Percentiles rank a stretch among this genome's conserved stretches.
Evolutionary conservation across 169 alveolate genomes (phyloP).

Genomic region (Cryptosporidium andersoni): DNA sequence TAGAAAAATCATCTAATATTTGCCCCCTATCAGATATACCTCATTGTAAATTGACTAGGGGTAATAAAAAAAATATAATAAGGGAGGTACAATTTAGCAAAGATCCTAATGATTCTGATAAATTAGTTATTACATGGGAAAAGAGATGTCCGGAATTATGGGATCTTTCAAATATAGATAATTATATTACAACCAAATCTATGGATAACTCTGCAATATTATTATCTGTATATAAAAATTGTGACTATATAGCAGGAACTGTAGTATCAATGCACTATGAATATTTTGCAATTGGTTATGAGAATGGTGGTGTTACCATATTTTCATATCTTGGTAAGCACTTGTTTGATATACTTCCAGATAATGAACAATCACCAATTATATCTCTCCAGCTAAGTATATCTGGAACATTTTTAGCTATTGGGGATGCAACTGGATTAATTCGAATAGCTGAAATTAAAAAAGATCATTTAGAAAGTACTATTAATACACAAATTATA

Average conservation of each 20-base stretch:
- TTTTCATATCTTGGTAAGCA: slow-evolving; percentile 42
- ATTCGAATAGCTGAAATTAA: slow-evolving; percentile 11
- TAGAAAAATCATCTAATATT: background rate
- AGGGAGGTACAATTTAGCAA: slow-evolving; percentile 64
- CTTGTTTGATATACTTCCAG: background rate
- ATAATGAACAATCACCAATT: slow-evolving; percentile 29
- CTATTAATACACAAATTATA: background rate
- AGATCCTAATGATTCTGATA: slow-evolving; percentile 20
- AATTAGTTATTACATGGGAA: slow-evolving; percentile 63
- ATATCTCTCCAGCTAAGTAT: slow-evolving; percentile 42
- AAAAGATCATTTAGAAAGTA: background rate
- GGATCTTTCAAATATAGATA: slow-evolving; percentile 21
- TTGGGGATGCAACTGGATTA: slow-evolving; percentile 55
- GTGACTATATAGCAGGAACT: slow-evolving; percentile 42
- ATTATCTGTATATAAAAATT: slow-evolving; percentile 44
- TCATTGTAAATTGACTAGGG: slow-evolving; percentile 35
- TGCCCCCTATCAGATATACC: slow-evolving; percentile 5
- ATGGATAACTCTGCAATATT: slow-evolving; percentile 5
- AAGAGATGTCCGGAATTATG: slow-evolving; percentile 68
- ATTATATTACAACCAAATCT: background rate
- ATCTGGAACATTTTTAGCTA: slow-evolving; percentile 9
- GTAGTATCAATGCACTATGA: slow-evolving; percentile 36
- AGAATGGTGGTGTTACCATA: slow-evolving; percentile 47
- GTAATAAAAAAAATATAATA: slow-evolving; percentile 7
- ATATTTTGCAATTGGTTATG: slow-evolving; percentile 61